Percentiles rank a stretch among this genome's conserved stretches.
phyloP scores from a whole-genome alignment of 2,329 filamentous ascomycete genomes.

The Colletotrichum siamense region DNA sequence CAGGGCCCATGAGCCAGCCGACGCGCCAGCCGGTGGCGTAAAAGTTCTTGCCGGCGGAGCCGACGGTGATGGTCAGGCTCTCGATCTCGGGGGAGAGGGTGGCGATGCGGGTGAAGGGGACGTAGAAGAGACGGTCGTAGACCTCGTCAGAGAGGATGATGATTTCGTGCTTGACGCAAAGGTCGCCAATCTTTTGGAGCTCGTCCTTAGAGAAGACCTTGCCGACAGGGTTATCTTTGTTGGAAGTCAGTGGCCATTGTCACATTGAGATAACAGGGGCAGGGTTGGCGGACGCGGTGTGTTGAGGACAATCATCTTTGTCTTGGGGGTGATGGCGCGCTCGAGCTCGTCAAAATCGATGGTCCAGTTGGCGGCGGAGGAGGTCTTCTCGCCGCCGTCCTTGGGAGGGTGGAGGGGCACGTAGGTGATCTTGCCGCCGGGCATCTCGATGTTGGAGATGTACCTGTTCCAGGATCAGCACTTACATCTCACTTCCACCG shows the following conservation, averaged over 20 bases:
- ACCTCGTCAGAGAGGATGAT: slow-evolving; percentile 93
- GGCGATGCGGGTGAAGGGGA: slow-evolving; percentile 90
- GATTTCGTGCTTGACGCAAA: slow-evolving; percentile 92
- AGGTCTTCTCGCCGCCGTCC: slow-evolving; percentile 79
- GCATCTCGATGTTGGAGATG: slow-evolving; percentile 98
- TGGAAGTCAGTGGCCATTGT: neutral
- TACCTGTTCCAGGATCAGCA: slow-evolving; percentile 53
- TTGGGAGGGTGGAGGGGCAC: slow-evolving; percentile 91
- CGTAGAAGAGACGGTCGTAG: slow-evolving; percentile 94
- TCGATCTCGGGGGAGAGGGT: slow-evolving; percentile 91
- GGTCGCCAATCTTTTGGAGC: slow-evolving; percentile 81
- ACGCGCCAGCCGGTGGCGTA: slow-evolving; percentile 98
- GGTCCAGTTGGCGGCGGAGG: slow-evolving; percentile 86
- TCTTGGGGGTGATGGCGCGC: slow-evolving; percentile 80
- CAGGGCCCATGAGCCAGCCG: slow-evolving; percentile 89
- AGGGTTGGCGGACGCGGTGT: slow-evolving; percentile 68
- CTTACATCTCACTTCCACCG: neutral
- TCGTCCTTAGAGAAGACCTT: slow-evolving; percentile 91
- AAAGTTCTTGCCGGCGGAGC: slow-evolving; percentile 97
- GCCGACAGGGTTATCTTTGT: slow-evolving; percentile 86
- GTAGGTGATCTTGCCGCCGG: slow-evolving; percentile 92
- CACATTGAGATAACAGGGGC: neutral
- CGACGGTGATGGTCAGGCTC: slow-evolving; percentile 87
- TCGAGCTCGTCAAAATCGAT: slow-evolving; percentile 86
- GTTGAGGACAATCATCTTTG: slow-evolving; percentile 95